Evolutionary conservation across 2,329 filamentous ascomycete genomes (phyloP).

Genomic region (Sarocladium oryzae): DNA sequence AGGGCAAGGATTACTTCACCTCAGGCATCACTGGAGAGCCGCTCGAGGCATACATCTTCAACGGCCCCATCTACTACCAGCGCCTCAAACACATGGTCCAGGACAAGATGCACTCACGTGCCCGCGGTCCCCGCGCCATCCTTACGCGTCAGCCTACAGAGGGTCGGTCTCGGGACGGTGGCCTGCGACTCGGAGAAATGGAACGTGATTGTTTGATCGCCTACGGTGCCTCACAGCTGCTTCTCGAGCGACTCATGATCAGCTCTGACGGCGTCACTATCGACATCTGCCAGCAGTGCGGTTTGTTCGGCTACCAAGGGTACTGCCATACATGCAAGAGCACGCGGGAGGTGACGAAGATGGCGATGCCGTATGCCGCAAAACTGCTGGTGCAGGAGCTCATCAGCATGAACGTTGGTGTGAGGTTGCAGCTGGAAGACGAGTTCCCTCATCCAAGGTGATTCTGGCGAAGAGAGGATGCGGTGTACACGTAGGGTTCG

Average conservation of each 20-base stretch:
- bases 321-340: slow-evolving; percentile 93
- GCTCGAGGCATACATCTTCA: slow-evolving; percentile 94
- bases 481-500: not conserved
- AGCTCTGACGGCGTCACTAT: slow-evolving; percentile 85
- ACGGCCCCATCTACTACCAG: slow-evolving; percentile 98
- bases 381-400: slow-evolving; percentile 95
- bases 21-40: slow-evolving; percentile 92
- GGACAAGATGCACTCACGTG: slow-evolving; percentile 97
- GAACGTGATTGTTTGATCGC: slow-evolving; percentile 97
- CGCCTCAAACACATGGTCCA: slow-evolving; percentile 99
- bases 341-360: slow-evolving; percentile 76
- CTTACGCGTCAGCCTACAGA: slow-evolving; percentile 94
- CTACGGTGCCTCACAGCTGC: slow-evolving; percentile 86
- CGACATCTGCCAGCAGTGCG: slow-evolving; percentile 90
- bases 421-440: slow-evolving; percentile 82
- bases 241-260: slow-evolving; percentile 91
- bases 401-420: slow-evolving; percentile 98
- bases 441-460: slow-evolving; percentile 68
- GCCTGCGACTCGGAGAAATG: slow-evolving; percentile 94
- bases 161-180: slow-evolving; percentile 86
- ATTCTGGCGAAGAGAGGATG: not conserved
- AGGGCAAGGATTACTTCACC: slow-evolving; percentile 95
- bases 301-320: slow-evolving; percentile 89
- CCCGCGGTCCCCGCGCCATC: slow-evolving; percentile 83
- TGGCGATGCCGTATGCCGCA: slow-evolving; percentile 96